phyloP scores from a whole-genome alignment of 2,329 filamentous ascomycete species.

The Thielaviopsis musarum region DNA sequence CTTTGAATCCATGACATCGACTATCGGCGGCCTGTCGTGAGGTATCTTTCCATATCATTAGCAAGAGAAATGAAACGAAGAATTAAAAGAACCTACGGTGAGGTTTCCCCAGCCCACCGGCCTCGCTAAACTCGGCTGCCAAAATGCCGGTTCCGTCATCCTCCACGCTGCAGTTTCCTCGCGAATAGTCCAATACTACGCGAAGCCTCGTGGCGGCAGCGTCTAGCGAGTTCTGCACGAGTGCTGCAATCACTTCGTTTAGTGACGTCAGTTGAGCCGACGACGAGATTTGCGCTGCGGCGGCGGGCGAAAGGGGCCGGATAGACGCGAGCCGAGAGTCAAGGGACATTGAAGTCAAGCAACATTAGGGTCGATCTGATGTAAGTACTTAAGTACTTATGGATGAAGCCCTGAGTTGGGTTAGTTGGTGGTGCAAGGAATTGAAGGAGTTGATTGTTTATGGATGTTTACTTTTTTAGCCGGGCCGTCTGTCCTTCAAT shows the following conservation, averaged over 20 bases:
- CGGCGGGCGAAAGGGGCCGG: constrained; percentile 49
- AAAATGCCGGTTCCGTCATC: constrained; percentile 72
- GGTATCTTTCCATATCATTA: constrained; percentile 3
- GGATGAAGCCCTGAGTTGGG: too few relatives aligned
- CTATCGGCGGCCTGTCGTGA: neutral
- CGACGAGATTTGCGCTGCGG: constrained; percentile 66
- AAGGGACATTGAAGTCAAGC: neutral
- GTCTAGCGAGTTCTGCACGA: constrained; percentile 76
- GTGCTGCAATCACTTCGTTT: constrained; percentile 50
- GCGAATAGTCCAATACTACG: constrained; percentile 55
- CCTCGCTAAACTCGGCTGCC: constrained; percentile 51
- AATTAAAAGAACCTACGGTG: constrained; percentile 38
- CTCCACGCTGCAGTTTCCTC: constrained; percentile 63
- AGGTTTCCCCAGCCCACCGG: constrained; percentile 54
- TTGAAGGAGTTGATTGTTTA: too few relatives aligned
- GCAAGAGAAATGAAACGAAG: neutral
- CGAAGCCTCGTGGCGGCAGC: constrained; percentile 52
- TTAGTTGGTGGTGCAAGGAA: too few relatives aligned
- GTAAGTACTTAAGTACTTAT: neutral
- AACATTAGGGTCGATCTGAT: neutral
- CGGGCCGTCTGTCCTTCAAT: too few relatives aligned
- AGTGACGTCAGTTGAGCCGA: constrained; percentile 65
- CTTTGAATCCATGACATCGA: constrained; percentile 46
- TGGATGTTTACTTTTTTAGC: too few relatives aligned
- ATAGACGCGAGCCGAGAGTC: constrained; percentile 36